Base-by-base conservation (phyloP, 495 filamentous ascomycete genomes). In the Chaetomium cochliodes region DNA sequence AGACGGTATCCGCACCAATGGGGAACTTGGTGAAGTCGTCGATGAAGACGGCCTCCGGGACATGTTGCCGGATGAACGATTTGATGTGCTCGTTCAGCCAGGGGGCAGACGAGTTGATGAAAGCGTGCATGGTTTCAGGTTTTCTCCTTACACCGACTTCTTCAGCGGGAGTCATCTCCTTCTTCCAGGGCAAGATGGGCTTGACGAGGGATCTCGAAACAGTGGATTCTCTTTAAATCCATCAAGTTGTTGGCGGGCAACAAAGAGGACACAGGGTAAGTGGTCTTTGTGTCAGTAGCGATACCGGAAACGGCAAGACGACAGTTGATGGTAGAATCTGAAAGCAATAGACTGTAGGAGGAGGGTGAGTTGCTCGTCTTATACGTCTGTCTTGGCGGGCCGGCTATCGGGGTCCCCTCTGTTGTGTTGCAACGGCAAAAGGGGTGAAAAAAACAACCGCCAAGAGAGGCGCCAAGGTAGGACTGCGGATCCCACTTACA, bases 51-150 rank as follows among this genome's bases (percentile, higher is more conserved):
- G 60, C 58, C 26, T 67, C 57, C 1, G 67, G 69, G 23, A 63
- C 69, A 33, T 69, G 66, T 15, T 44, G 51, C 20, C 26, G 42
- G 59, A 71, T 67, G 61, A 71, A 71, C 18, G n/a, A 23, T 47
- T 60, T 49, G 46, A 71, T 22, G 49, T 69, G 69, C 41, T 66
- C 57, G 41, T 69, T 51, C 56, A 71, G 67, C 69, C 69, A 71
- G 16, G 56, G 33, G 41, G 54, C 52, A 5, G 66, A 46, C 7
- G 55, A 55, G 25, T 66, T 42, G 30, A 71, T 59, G 41, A 61
- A 71, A 12, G 51, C 69, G 46, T 71, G 64, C 69, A 71, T 68
- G 46, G 18, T n/a, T 42, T 6, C 28, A 30, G 28, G 28, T 30
- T 28, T 3, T 41, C 18, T n/a, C n/a, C 46, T 54, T 44, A 28